Evolutionary conservation across 768 basidiomycete genomes (phyloP), one percentile per base, ranked within the genome.

Genomic region (Krasilnikovozyma curviuscula): DNA sequence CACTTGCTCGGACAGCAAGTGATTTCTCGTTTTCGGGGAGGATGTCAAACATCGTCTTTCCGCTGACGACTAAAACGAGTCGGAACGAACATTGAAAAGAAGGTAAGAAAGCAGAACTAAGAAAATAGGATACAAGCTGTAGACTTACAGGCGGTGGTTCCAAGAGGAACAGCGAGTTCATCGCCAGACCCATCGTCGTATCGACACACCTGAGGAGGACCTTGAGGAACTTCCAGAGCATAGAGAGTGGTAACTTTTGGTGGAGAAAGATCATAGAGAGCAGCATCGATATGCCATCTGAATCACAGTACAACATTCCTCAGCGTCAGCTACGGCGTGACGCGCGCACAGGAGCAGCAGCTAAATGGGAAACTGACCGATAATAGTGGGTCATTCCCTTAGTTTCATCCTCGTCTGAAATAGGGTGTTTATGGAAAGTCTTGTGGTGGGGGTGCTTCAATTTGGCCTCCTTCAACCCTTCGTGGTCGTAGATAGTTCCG

Each of bases 101-200:
- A 3, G 27, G 9, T 12, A 14, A 35, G 3, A 24, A 46, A 21
- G 21, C 2, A 10, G 18, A 13, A 24, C 14, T 33, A 14, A 21
- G 32, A 14, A 12, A 51, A 52, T 23, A 24, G 40, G 8, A 23
- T 37, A 46, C n/a, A 46, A 7, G 18, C 50, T 23, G 9, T 28
- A 9, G 30, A 77, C 47, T 77, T 73, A 63, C 83, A 88, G 7
- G 80, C 82, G 1, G 85, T 91, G 1, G 83, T 83, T 1, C 83
- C 85, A 6, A 88, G 70, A 5, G 86, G 83, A 0, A 88, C 86
- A 6, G 70, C 59, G 3, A 88, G 68, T 63, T 79, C 80, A 53
- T 88, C 84, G 1, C 80, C 81, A 2, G 83, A 81, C 2, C 82
- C 83, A 62, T 89, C 86, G 58, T 85, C 83, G 59, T 86, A 84